Percentiles rank a stretch among this genome's conserved stretches.
phyloP scores from a whole-genome alignment of 306 rosid genomes.

The Hippophae rhamnoides region DNA sequence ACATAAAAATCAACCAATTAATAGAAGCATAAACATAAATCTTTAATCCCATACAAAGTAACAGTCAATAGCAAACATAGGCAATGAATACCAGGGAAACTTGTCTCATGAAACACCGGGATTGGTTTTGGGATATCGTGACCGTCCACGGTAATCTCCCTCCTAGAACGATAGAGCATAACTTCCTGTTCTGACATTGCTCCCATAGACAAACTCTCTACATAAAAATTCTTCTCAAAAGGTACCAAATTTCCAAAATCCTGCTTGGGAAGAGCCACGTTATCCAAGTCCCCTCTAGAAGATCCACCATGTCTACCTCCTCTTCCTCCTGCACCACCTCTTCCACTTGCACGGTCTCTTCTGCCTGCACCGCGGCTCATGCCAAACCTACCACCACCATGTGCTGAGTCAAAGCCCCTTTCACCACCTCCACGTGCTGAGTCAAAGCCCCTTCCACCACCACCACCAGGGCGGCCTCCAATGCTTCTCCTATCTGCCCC shows the following conservation, averaged over 20 bases:
- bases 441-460: conserved; percentile 15
- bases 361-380: conserved; percentile 31
- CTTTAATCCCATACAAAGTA: conserved; percentile 1
- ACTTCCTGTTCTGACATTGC: conserved; percentile 73
- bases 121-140: conserved; percentile 73
- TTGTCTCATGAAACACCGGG: conserved; percentile 60
- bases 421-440: conserved; percentile 10
- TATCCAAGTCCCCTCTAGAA: conserved; percentile 69
- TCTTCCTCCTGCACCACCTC: conserved; percentile 34
- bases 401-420: conserved; percentile 34
- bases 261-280: conserved; percentile 61
- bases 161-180: conserved; percentile 40
- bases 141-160: conserved; percentile 82
- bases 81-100: conserved; percentile 61
- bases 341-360: not conserved
- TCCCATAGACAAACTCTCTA: conserved; percentile 45
- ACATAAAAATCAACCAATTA: conserved; percentile 16
- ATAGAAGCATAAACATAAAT: not conserved
- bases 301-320: conserved; percentile 61
- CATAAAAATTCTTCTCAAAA: conserved; percentile 74
- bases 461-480: conserved; percentile 27
- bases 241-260: conserved; percentile 74
- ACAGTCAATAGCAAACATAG: not conserved
- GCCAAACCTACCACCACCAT: conserved; percentile 18
- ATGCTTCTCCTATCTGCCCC: conserved; percentile 17